These are phyloP conservation scores for Toxoplasma gondii DNA, from an alignment of 169 alveolate species.

Conservation along the genomic window DNA sequence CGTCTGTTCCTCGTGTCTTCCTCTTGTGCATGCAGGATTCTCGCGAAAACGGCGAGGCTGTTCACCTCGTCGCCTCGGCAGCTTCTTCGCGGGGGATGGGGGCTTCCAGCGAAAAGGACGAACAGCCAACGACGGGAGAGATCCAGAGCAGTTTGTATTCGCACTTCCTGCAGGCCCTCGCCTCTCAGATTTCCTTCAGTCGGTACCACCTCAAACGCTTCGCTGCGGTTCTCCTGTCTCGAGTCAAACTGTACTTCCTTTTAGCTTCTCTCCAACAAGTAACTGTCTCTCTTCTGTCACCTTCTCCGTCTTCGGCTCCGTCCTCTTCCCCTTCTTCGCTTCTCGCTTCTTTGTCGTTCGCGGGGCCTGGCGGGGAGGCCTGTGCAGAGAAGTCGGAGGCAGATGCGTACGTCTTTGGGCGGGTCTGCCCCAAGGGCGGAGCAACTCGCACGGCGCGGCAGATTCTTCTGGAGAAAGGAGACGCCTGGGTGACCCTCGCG, in stretches of 20 bases:
- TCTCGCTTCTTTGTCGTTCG: neutral
- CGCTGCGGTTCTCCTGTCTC: conserved; percentile 25
- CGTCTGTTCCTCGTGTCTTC: too few relatives aligned
- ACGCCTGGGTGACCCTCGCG: neutral
- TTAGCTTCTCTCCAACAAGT: neutral
- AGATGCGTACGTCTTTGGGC: neutral
- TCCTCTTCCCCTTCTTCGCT: neutral
- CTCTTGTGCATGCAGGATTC: too few relatives aligned
- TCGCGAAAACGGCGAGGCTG: too few relatives aligned
- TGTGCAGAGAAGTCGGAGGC: neutral
- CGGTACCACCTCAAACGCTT: conserved; percentile 17
- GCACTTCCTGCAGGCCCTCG: neutral
- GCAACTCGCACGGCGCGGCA: neutral
- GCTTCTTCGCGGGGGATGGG: neutral
- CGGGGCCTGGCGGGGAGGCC: neutral
- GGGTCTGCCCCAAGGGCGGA: neutral
- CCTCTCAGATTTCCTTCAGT: neutral
- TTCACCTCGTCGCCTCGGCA: neutral
- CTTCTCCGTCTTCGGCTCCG: neutral
- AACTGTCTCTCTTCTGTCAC: neutral
- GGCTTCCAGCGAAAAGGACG: neutral
- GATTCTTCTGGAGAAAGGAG: neutral
- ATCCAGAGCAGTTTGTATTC: neutral
- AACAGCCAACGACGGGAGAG: neutral
- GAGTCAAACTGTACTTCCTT: neutral